Base-by-base conservation (phyloP, 257 asterid species). In the Fraxinus quadrangulata region DNA sequence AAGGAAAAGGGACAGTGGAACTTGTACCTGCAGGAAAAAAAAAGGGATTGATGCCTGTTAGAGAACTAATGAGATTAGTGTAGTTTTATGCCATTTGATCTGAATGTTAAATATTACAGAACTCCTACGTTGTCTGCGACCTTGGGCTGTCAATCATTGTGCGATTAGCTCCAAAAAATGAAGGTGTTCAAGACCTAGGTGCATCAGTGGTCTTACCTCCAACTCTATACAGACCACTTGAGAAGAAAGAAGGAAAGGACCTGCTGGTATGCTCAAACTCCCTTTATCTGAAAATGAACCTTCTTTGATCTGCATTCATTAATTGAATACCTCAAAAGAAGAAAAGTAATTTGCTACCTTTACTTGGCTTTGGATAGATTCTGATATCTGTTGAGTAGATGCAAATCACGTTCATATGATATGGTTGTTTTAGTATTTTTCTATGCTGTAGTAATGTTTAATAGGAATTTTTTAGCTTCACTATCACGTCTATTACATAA, bases 51-150 rank as follows among this genome's bases (percentile, higher is more conserved):
- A 49, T 49, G n/a, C 8, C 17, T 49, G 33, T 70, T 68, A 68
- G 72, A 76, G 80, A 75, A 42, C 45, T 75, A 71, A 72, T 47
- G 73, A 36, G 51, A 40, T 69, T 26, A 47, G 39, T 85, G 84
- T 72, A 77, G 30, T 72, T 75, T 78, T 67, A 65, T 72, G 69
- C 74, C 81, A 28, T 74, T 73, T 77, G 81, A 40, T 79, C 26
- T 77, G 80, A 28, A 73, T 76, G 75, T 79, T 63, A 47, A 75
- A 69, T 66, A 71, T 83, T 83, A 51, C 97, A 96, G 99, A 93
- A 92, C 81, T 87, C 81, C 73, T 87, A 96, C 79, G 97, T 90
- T 54, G 83, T 92, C 56, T 92, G 97, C 59, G 97, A 93, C 78
- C 91, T 96, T 83, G 99, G 96, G 67, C 81, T 90, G 83, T 80